Evolutionary conservation across 257 asterid species (phyloP).

Genomic region (Cinchona pubescens): DNA sequence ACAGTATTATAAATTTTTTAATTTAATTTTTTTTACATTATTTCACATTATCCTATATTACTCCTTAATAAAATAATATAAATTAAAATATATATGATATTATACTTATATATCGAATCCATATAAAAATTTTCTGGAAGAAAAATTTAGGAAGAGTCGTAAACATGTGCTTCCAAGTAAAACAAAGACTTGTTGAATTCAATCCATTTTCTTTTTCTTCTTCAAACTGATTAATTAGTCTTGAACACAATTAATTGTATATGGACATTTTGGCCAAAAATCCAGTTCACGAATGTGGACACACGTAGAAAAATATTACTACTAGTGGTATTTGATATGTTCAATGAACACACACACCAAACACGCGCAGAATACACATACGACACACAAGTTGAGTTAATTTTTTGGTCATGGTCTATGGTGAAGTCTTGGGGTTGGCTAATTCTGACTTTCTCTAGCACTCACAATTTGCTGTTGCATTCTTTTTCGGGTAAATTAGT

Average conservation of each 20-base stretch:
- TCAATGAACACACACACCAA: constrained; percentile 35
- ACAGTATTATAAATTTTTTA: too few relatives aligned
- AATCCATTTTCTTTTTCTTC: constrained; percentile 3
- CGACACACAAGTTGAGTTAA: background rate
- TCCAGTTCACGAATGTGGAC: constrained; percentile 33
- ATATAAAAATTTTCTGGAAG: too few relatives aligned
- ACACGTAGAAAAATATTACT: constrained; percentile 7
- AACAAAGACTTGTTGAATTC: constrained; percentile 22
- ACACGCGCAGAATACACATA: constrained; percentile 18
- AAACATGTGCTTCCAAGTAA: constrained; percentile 21
- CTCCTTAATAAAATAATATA: too few relatives aligned
- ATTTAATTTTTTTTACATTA: too few relatives aligned
- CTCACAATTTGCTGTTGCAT: background rate
- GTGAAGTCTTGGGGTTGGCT: constrained; percentile 25
- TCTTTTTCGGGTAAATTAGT: background rate
- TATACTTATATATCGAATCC: too few relatives aligned
- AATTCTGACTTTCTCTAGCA: constrained; percentile 18
- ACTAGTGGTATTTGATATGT: constrained; percentile 3
- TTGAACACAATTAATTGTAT: constrained; percentile 15
- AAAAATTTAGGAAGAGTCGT: background rate
- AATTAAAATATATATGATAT: too few relatives aligned
- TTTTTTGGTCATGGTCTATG: constrained; percentile 14
- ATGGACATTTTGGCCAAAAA: constrained; percentile 3
- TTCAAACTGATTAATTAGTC: background rate
- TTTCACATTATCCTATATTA: too few relatives aligned